These are phyloP conservation scores for Phytopythium kandeliae DNA, from an alignment of 352 stramenopile genomes.

Conservation along the genomic window DNA sequence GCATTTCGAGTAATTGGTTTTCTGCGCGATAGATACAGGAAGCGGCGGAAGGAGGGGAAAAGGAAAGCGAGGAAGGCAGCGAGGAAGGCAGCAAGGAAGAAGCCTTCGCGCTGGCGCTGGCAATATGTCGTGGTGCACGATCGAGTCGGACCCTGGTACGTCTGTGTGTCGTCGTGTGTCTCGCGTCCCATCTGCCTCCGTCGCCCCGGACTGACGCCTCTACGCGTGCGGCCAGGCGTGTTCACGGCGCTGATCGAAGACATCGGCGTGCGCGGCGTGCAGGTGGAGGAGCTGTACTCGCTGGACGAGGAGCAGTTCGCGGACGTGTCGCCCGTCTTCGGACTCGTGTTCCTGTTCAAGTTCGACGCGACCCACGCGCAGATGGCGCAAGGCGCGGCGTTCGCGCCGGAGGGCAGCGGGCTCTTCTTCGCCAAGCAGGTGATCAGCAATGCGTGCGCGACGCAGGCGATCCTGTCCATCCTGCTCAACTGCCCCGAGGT, in stretches of 20 bases:
- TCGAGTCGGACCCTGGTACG: conserved; percentile 71
- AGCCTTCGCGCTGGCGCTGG: neutral
- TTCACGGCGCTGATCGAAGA: conserved; percentile 92
- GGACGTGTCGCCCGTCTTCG: conserved; percentile 75
- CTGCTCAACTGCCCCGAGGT: conserved; percentile 88
- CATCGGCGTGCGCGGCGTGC: conserved; percentile 89
- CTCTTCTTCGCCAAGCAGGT: conserved; percentile 96
- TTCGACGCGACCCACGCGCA: conserved; percentile 67
- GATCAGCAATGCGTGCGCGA: conserved; percentile 96
- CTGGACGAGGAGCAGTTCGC: conserved; percentile 87
- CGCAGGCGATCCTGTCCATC: conserved; percentile 95
- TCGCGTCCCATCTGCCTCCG: neutral
- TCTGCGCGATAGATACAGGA: too few species aligned
- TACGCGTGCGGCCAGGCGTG: conserved; percentile 35
- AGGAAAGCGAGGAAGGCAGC: neutral
- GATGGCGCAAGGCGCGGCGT: conserved; percentile 12
- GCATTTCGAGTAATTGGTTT: too few species aligned
- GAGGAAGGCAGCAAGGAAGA: neutral
- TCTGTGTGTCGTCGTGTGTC: neutral
- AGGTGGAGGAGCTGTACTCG: conserved; percentile 93
- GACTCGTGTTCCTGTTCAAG: conserved; percentile 97
- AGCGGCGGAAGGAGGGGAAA: too few species aligned
- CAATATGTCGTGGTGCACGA: conserved; percentile 70
- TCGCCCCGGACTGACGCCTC: neutral
- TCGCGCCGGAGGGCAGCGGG: conserved; percentile 30